Evolutionary conservation across 306 rosid species (phyloP).

Genomic region (Hippophae gyantsensis): DNA sequence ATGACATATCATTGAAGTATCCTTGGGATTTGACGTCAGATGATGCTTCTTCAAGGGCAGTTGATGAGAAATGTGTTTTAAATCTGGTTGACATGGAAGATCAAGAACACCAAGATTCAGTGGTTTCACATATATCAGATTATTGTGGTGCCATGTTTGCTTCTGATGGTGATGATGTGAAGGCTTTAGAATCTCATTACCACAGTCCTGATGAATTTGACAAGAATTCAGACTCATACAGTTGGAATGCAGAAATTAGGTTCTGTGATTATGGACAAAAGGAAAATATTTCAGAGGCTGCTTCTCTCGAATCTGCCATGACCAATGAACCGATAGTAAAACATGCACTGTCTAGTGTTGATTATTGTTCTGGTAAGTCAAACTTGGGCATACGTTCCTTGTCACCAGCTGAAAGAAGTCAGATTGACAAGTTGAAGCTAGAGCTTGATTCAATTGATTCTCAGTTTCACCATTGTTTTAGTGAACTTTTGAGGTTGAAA

Average conservation of each 20-base stretch:
- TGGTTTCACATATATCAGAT: constrained; percentile 40
- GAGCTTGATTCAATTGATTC: constrained; percentile 62
- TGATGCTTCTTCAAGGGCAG: constrained; percentile 13
- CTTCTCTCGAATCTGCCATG: constrained; percentile 13
- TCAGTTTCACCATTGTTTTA: constrained; percentile 40
- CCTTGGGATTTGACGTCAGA: constrained; percentile 24
- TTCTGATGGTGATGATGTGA: constrained; percentile 20
- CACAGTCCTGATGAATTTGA: constrained; percentile 30
- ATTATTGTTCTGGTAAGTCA: constrained; percentile 21
- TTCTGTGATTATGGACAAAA: constrained; percentile 18
- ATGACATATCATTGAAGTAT: constrained; percentile 17
- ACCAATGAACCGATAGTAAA: constrained; percentile 23
- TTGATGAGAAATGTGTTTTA: constrained; percentile 18
- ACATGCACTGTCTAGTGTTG: constrained; percentile 24
- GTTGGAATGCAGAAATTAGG: constrained; percentile 23
- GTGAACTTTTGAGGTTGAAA: constrained; percentile 50
- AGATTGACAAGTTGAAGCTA: constrained; percentile 33
- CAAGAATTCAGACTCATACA: constrained; percentile 19
- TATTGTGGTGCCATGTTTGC: constrained; percentile 24
- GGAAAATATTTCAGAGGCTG: constrained; percentile 14
- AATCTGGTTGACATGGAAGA: constrained; percentile 26
- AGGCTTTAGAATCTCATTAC: constrained; percentile 20
- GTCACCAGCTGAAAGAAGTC: constrained; percentile 26
- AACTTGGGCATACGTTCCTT: constrained; percentile 34
- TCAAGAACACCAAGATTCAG: constrained; percentile 41